phyloP scores from a whole-genome alignment of 441 rosid species.

The Metrosideros polymorpha region DNA sequence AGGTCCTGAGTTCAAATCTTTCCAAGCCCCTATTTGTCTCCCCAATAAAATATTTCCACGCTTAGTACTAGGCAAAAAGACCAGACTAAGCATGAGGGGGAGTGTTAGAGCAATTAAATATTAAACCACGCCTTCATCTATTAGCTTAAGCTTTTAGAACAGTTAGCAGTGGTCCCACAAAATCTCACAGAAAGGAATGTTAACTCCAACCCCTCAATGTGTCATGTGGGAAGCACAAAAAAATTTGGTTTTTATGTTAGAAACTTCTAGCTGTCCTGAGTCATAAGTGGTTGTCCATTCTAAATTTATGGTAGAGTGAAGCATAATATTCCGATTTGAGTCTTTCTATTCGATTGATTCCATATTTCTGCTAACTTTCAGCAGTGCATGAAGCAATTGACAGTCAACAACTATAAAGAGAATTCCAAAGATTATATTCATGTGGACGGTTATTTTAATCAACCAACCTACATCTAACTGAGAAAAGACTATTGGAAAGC shows the following conservation, averaged over 20 bases:
- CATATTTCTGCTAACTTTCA: background rate
- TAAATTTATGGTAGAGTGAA: background rate
- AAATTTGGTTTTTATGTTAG: background rate
- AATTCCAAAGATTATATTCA: background rate
- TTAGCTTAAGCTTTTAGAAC: too few relatives aligned
- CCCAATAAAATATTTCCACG: too few relatives aligned
- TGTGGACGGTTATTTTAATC: background rate
- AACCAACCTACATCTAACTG: background rate
- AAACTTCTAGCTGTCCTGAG: background rate
- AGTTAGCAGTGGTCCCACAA: too few relatives aligned
- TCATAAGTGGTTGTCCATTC: background rate
- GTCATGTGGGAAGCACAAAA: background rate
- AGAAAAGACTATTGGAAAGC: background rate
- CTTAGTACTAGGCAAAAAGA: too few relatives aligned
- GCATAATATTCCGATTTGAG: background rate
- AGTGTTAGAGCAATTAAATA: too few relatives aligned
- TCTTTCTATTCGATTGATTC: background rate
- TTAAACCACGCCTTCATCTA: too few relatives aligned
- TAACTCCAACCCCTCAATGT: background rate
- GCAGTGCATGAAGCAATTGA: background rate
- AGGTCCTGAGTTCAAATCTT: too few relatives aligned
- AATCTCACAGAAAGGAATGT: too few relatives aligned
- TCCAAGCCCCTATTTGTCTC: too few relatives aligned
- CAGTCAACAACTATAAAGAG: background rate
- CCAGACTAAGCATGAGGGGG: too few relatives aligned